These are phyloP conservation scores for Pyrenula massariospora DNA, from an alignment of 495 filamentous ascomycete species.

Conservation along the genomic window DNA sequence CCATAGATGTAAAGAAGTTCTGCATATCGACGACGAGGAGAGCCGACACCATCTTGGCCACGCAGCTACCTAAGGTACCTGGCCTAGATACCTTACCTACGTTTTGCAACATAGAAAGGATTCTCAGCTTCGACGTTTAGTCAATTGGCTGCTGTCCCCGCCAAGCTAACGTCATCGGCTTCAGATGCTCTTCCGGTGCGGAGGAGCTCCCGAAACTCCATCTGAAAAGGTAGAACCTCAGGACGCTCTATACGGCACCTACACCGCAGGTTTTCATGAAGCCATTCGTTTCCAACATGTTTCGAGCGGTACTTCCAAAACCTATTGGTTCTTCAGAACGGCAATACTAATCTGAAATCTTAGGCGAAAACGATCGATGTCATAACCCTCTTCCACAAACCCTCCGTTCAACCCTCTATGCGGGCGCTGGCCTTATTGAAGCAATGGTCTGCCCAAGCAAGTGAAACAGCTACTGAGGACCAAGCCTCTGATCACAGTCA, in stretches of 20 bases:
- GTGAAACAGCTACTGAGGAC: conserved; percentile 47
- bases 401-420: conserved; percentile 49
- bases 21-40: conserved; percentile 49
- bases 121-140: neutral
- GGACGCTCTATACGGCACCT: too few species aligned
- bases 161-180: neutral
- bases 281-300: conserved; percentile 1
- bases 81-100: too few species aligned
- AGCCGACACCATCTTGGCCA: conserved; percentile 24
- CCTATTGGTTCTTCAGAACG: too few species aligned
- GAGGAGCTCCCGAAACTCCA: neutral
- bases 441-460: conserved; percentile 52
- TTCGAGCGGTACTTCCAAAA: neutral
- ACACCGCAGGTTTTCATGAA: neutral
- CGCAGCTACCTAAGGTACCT: too few species aligned
- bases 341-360: conserved; percentile 3
- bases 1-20: conserved; percentile 38
- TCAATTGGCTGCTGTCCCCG: neutral
- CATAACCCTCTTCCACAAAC: conserved; percentile 90
- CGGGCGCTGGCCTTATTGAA: conserved; percentile 64
- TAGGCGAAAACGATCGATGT: conserved; percentile 79
- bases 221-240: too few species aligned
- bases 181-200: neutral
- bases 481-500: conserved; percentile 47
- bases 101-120: neutral